Evolutionary conservation across 768 basidiomycete species (phyloP), one percentile per base, ranked within the genome.

Genomic region (Suillus alpinus): DNA sequence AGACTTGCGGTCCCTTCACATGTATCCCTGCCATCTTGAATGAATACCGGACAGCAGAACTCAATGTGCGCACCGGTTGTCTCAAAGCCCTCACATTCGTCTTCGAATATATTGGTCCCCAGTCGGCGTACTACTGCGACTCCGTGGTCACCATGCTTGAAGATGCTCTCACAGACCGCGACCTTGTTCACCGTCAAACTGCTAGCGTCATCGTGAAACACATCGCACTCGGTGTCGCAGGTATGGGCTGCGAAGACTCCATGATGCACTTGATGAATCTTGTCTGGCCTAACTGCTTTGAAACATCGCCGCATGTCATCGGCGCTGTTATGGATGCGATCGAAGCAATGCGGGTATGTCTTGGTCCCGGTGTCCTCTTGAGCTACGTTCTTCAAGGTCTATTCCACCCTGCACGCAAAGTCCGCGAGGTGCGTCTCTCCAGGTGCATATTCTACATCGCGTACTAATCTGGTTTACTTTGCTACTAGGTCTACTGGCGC

Each of bases 181-280:
- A 99, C 71, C 89, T 97, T 58, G 97, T 99, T 31, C 97, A 98
- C 71, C 89, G 97, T 60, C 97, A 99, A 74, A 99, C 97, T 0
- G 95, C 96, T 3, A 94, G 92, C 67, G 95, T 96, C 9, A 99
- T 99, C 66, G 96, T 99, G 69, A 98, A 98, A 78, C 97, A 99
- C 72, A 78, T 99, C 49, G 94, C 97, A 4, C 84, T 99, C 34
- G 97, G 97, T 46, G 95, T 97, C 6, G 95, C 97, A 1, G 97
- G 97, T 50, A 83, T 98, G 31, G 96, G 97, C 1, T 95, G 94
- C 68, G 97, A 99, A 76, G 97, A 99, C 75, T 96, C 96, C 13
- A 92, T 98, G 86, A 83, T 94, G 57, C 97, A 99, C 70, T 77
- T 98, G 53, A 93, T 98, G 89, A 99, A 99, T 73, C 85, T 99